A percentile compares a stretch with the other conserved stretches of the same genome.
Conservation (phyloP, 192 early-diverging fungal genomes). For the Coemansia sp. region DNA sequence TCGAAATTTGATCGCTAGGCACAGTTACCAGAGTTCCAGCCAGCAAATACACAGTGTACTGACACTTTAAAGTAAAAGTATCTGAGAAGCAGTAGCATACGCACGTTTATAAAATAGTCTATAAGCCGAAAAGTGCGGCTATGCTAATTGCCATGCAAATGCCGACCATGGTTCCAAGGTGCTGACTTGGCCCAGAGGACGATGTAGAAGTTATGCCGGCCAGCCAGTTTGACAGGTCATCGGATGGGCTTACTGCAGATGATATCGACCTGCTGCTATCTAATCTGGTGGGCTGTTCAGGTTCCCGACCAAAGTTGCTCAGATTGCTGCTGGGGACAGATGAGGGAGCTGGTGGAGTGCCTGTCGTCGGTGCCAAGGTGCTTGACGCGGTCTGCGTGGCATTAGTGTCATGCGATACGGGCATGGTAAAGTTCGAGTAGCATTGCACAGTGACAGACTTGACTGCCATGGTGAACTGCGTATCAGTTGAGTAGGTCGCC, state of each 20-base stretch:
- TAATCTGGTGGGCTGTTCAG: constrained; percentile 1
- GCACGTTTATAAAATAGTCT: not conserved
- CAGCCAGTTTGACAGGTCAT: constrained; percentile 48
- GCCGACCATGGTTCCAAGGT: not conserved
- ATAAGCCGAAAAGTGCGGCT: constrained; percentile 5
- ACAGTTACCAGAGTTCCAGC: too few relatives aligned
- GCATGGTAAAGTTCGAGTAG: constrained; percentile 40
- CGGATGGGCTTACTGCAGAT: not conserved
- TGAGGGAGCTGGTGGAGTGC: not conserved
- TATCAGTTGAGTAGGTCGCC: constrained; percentile 47
- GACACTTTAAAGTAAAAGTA: not conserved
- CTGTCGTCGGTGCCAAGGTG: not conserved
- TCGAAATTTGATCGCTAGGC: not conserved
- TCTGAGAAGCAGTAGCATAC: not conserved
- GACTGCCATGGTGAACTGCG: constrained; percentile 54
- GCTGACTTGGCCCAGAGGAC: constrained; percentile 15
- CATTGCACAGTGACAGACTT: constrained; percentile 58
- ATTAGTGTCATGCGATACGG: constrained; percentile 10
- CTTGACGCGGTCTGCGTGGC: not conserved
- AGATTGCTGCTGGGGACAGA: constrained; percentile 21
- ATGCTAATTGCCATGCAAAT: constrained; percentile 13
- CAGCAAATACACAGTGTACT: not conserved
- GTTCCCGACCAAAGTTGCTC: constrained; percentile 42
- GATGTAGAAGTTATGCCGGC: constrained; percentile 20
- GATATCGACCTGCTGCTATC: not conserved